A percentile compares a stretch with the other conserved stretches of the same genome.
These are phyloP conservation scores for Rhizopogon rudus DNA, from an alignment of 768 basidiomycete species.

Conservation along the genomic window DNA sequence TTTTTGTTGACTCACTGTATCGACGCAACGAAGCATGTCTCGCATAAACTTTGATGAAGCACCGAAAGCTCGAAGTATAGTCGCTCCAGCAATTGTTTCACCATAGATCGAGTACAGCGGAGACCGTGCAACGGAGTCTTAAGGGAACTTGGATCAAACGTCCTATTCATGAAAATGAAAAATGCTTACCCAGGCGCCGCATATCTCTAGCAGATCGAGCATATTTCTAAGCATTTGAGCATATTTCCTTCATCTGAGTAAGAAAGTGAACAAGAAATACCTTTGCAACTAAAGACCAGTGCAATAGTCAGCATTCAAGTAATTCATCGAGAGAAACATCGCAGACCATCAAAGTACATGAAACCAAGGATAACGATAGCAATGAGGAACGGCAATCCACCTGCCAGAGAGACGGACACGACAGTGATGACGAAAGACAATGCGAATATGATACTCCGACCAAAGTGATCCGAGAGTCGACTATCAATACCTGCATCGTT, in stretches of 20 bases:
- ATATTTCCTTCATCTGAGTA: slow-evolving; percentile 27
- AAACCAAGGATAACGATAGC: slow-evolving; percentile 50
- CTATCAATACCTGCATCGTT: slow-evolving; percentile 69
- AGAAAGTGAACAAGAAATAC: slow-evolving; percentile 11
- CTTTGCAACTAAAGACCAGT: slow-evolving; percentile 27
- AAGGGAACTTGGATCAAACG: not conserved
- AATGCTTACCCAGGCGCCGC: slow-evolving; percentile 61
- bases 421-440: slow-evolving; percentile 69
- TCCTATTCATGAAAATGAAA: not conserved
- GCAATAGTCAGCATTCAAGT: slow-evolving; percentile 4
- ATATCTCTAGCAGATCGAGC: slow-evolving; percentile 86
- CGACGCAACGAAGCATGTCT: slow-evolving; percentile 79
- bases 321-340: not conserved
- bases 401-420: slow-evolving; percentile 69
- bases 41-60: slow-evolving; percentile 82
- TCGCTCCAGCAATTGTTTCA: slow-evolving; percentile 46
- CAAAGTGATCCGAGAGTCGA: slow-evolving; percentile 79
- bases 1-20: slow-evolving; percentile 50
- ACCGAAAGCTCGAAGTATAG: slow-evolving; percentile 77
- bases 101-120: slow-evolving; percentile 44
- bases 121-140: slow-evolving; percentile 46
- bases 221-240: slow-evolving; percentile 29
- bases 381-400: slow-evolving; percentile 70
- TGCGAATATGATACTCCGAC: slow-evolving; percentile 66
- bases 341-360: slow-evolving; percentile 69